Percentiles rank a stretch among this genome's conserved stretches.
Evolutionary conservation across 306 rosid species (phyloP).

Genomic region (Vigna reflexopilosa): DNA sequence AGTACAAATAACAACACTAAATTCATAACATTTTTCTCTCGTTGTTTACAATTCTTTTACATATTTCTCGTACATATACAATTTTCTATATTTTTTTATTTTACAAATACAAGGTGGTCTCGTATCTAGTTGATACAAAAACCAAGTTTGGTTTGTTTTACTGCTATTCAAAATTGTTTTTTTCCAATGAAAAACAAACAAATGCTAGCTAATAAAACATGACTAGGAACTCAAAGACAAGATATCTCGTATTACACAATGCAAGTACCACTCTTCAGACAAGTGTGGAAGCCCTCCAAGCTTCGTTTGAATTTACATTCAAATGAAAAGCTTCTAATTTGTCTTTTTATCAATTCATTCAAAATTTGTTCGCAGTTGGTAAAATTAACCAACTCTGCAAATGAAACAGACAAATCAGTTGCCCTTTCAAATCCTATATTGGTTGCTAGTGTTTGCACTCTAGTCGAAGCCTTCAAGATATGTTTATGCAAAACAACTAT

Average conservation of each 20-base stretch:
- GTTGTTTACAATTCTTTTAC: not conserved
- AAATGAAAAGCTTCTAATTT: slow-evolving; percentile 51
- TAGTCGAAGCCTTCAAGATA: slow-evolving; percentile 5
- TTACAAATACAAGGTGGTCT: slow-evolving; percentile 2
- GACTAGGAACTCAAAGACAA: slow-evolving; percentile 37
- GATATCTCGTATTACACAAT: slow-evolving; percentile 11
- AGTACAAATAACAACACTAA: not conserved
- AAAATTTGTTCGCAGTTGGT: slow-evolving; percentile 22
- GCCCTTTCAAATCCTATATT: slow-evolving; percentile 5
- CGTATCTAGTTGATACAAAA: slow-evolving; percentile 20
- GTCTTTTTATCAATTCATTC: slow-evolving; percentile 50
- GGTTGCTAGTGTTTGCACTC: slow-evolving; percentile 8
- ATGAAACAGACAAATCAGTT: slow-evolving; percentile 5
- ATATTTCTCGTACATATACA: not conserved
- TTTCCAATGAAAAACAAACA: slow-evolving; percentile 45
- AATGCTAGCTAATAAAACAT: slow-evolving; percentile 26
- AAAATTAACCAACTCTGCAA: slow-evolving; percentile 17
- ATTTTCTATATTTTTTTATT: not conserved
- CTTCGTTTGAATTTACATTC: slow-evolving; percentile 51
- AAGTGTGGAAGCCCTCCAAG: slow-evolving; percentile 29
- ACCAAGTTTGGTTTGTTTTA: slow-evolving; percentile 28
- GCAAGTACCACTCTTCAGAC: slow-evolving; percentile 18
- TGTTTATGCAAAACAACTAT: not conserved
- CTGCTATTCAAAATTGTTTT: slow-evolving; percentile 38
- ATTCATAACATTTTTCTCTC: not conserved